Evolutionary conservation across 2,329 filamentous ascomycete genomes (phyloP), one percentile per base, ranked within the genome.

Genomic region (Penicillium freii): DNA sequence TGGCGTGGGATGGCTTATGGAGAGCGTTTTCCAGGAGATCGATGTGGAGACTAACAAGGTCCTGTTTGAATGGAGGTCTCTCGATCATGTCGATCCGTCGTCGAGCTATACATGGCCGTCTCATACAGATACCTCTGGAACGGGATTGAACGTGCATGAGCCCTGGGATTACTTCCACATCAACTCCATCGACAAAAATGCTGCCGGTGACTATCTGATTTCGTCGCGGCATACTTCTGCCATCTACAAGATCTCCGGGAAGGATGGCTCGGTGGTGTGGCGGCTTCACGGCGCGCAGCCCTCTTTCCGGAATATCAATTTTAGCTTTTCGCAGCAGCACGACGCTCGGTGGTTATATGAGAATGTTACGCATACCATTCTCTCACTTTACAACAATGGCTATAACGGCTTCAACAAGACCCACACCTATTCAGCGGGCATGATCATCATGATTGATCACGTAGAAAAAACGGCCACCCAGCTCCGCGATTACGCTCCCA

Each of bases 1-100:
- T 8, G 79, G 79, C 4, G 72, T 81, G 58, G 80, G 79, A 1
- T 83, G 79, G 78, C 67, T 83, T 36, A 78, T 82, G 61, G 77
- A 82, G 66, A 79, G 79, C 53, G 72, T 81, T 2, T 82, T 83
- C 58, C 80, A 83, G 64, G 80, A 82, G 65, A 71, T 82, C 8
- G 78, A 83, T 19, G 75, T 82, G 38, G 78, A 81, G 51, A 81
- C 78, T 8, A 77, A 75, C 29, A 67, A 71, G 54, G 72, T 81
- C 29, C 40, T 81, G 5, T 82, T 82, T 54, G 78, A 81, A 61
- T 82, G 80, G 80, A 74, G 76, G 31, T 78, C 78, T 23, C 70
- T 81, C 34, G 78, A 81, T 60, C 79, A 82, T 64, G 72, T 81
- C 43, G 77, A 80, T 60, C 79, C 78, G 1, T 75, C 75, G 2